phyloP scores from a whole-genome alignment of 805 yeast species.

The Lipomyces japonicus region DNA sequence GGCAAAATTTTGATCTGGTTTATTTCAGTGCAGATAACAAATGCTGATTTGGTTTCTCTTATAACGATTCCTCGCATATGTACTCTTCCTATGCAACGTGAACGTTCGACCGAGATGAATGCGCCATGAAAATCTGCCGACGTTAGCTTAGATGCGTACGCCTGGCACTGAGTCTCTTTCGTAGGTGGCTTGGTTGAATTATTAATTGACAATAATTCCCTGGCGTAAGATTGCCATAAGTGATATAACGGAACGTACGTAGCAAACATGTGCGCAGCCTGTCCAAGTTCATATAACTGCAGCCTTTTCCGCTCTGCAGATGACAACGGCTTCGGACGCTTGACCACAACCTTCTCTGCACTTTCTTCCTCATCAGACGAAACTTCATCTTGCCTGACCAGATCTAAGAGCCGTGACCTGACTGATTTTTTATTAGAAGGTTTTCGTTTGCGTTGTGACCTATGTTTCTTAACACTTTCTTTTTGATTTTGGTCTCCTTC shows the following conservation, averaged over 20 bases:
- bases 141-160: slow-evolving; percentile 13
- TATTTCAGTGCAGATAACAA: slow-evolving; percentile 9
- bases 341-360: neutral
- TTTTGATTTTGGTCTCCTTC: neutral
- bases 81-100: slow-evolving; percentile 18
- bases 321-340: slow-evolving; percentile 22
- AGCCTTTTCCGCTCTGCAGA: slow-evolving; percentile 14
- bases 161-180: neutral
- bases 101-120: slow-evolving; percentile 7
- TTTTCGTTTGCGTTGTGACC: neutral
- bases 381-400: neutral
- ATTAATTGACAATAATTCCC: slow-evolving; percentile 8
- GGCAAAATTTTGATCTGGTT: slow-evolving; percentile 15
- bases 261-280: slow-evolving; percentile 5
- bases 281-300: slow-evolving; percentile 6
- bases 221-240: slow-evolving; percentile 22
- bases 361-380: neutral
- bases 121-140: slow-evolving; percentile 27
- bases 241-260: slow-evolving; percentile 10
- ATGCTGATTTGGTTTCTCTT: slow-evolving; percentile 14
- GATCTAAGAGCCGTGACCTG: neutral
- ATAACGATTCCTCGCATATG: slow-evolving; percentile 18
- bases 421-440: neutral
- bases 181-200: neutral
- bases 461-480: neutral